These are phyloP conservation scores for Hericium alpestre DNA, from an alignment of 768 basidiomycete species.

Conservation along the genomic window DNA sequence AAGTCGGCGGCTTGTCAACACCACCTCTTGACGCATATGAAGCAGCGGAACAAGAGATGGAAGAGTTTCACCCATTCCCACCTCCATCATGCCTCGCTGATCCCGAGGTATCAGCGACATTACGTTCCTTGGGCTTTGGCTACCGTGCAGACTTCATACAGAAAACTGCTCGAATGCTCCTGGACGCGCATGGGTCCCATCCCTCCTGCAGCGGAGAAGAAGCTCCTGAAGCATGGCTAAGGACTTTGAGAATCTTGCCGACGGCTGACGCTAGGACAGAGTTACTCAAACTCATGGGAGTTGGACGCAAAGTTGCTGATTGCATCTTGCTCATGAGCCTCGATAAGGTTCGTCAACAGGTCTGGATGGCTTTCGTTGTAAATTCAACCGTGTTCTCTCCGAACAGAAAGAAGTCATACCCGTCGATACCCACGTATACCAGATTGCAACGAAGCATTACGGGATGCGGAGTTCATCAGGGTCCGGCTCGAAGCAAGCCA, in stretches of 20 bases:
- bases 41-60: slow-evolving; percentile 11
- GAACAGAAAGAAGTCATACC: slow-evolving; percentile 74
- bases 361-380: not conserved
- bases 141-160: slow-evolving; percentile 91
- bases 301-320: slow-evolving; percentile 95
- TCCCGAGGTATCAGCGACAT: slow-evolving; percentile 43
- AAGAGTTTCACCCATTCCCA: slow-evolving; percentile 75
- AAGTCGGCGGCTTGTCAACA: slow-evolving; percentile 22
- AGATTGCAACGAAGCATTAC: slow-evolving; percentile 77
- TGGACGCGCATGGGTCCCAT: slow-evolving; percentile 37
- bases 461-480: slow-evolving; percentile 40
- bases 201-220: slow-evolving; percentile 21
- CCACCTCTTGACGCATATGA: slow-evolving; percentile 10
- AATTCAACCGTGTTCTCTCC: not conserved
- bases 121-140: slow-evolving; percentile 86
- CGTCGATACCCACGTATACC: slow-evolving; percentile 91
- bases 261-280: slow-evolving; percentile 60
- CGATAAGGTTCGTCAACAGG: slow-evolving; percentile 54
- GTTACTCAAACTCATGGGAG: slow-evolving; percentile 76
- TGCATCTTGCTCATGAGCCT: slow-evolving; percentile 88
- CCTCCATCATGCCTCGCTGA: slow-evolving; percentile 55
- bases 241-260: slow-evolving; percentile 33
- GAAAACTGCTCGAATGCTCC: slow-evolving; percentile 68
- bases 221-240: slow-evolving; percentile 52
- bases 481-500: slow-evolving; percentile 38